Evolutionary conservation across 2,329 filamentous ascomycete genomes (phyloP), one percentile per base, ranked within the genome.

Genomic region (Emmonsiellopsis sp.): DNA sequence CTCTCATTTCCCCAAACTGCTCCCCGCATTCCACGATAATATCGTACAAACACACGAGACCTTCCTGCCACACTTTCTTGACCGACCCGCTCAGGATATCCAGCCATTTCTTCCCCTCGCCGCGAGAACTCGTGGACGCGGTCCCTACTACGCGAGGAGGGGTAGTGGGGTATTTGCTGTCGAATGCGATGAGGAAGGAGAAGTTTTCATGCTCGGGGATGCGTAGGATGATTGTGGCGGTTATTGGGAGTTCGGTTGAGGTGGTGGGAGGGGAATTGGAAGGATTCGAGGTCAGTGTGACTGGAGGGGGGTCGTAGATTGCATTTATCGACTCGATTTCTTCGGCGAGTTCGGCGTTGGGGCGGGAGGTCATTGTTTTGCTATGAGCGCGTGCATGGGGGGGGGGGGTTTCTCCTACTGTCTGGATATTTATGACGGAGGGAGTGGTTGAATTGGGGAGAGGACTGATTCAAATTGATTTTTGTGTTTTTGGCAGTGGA

Each of bases 41-140:
- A 65, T 96, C 92, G 63, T 91, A 98, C 2, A 98, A 74, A 63
- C 91, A 96, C 21, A 95, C 89, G 51, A 82, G 79, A 0, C 89
- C 90, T 0, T 83, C 79, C 51, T 79, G 77, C 67, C 85, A 95
- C 4, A 87, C 78, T n/a, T 76, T 74, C 1, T 74, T 76, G 34
- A 96, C 71, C 0, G 85, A 83, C 37, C 83, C 75, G 33, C 83
- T 76, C 54, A 93, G 84, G 2, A 87, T 70, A 2, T 80, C 78
- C n/a, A 91, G 76, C 49, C 89, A 80, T 50, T 82, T 76, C 49
- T 81, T 83, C 2, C 88, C 89, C 56, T 87, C 83, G 39, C 91
- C 88, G 17, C 83, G 79, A 59, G 81, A 74, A 44, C 87, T 89
- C 6, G 87, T 86, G 61, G 84, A 88, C 62, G 94, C 86, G 13